These are phyloP conservation scores for Dioscorea cayenensis DNA, from an alignment of 116 monocot species.

Conservation along the genomic window DNA sequence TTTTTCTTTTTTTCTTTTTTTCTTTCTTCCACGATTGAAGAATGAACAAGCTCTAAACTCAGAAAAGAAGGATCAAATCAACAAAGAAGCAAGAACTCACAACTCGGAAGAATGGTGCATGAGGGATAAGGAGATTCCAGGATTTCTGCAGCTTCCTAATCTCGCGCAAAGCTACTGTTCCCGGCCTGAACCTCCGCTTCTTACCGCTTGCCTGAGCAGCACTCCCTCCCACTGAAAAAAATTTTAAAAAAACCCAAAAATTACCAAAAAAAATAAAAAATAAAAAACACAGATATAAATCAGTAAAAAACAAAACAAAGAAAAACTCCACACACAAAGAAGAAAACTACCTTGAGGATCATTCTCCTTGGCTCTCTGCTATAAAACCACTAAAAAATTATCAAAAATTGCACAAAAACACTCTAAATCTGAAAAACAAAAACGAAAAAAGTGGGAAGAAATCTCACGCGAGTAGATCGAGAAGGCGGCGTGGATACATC, in stretches of 20 bases:
- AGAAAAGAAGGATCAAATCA: background rate
- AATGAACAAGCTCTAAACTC: background rate
- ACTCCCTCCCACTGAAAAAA: background rate
- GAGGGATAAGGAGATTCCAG: conserved; percentile 31
- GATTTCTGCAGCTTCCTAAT: conserved; percentile 58
- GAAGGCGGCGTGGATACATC: conserved; percentile 1
- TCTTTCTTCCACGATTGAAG: no score
- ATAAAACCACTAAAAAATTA: background rate
- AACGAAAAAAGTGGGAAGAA: background rate
- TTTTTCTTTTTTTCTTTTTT: no score
- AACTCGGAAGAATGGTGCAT: conserved; percentile 45
- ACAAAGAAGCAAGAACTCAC: conserved; percentile 21
- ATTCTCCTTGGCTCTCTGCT: background rate
- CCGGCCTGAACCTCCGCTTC: conserved; percentile 42
- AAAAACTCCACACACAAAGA: background rate
- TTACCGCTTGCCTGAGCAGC: background rate
- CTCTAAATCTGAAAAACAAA: background rate
- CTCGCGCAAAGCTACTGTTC: conserved; percentile 60
- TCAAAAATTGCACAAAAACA: background rate
- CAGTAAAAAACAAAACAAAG: no score
- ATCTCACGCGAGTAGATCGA: background rate
- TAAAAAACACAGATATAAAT: background rate
- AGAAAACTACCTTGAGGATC: background rate
- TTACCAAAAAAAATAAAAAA: background rate
- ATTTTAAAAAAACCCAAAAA: background rate